These are phyloP conservation scores for Quercus phellos DNA, from an alignment of 331 rosid genomes.

Conservation along the genomic window DNA sequence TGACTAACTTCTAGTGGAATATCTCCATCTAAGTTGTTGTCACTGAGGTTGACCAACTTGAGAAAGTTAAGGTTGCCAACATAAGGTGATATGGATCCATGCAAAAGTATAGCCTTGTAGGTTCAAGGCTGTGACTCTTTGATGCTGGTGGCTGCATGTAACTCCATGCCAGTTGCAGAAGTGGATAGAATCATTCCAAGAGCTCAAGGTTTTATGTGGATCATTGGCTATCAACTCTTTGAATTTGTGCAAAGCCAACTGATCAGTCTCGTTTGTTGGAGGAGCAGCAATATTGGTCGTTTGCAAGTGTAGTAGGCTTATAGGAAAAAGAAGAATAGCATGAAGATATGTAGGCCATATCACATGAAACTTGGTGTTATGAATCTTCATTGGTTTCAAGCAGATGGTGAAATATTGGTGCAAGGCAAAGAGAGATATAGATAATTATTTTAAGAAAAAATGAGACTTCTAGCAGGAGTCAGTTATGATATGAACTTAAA, in stretches of 20 bases:
- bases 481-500: too few relatives aligned
- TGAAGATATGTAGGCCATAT: too few relatives aligned
- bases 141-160: background rate
- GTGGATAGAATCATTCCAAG: too few relatives aligned
- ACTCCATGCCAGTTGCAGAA: background rate
- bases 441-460: too few relatives aligned
- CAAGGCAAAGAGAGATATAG: too few relatives aligned
- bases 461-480: too few relatives aligned
- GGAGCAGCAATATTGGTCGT: background rate
- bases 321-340: too few relatives aligned
- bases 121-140: background rate
- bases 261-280: conserved; percentile 3
- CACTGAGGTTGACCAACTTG: background rate
- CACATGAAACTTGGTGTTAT: too few relatives aligned
- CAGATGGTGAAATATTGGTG: too few relatives aligned
- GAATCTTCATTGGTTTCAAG: too few relatives aligned
- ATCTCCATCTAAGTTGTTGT: background rate
- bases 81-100: background rate
- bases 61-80: conserved; percentile 1
- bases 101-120: background rate
- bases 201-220: too few relatives aligned
- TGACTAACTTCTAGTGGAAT: conserved; percentile 5
- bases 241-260: background rate
- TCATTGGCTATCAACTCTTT: too few relatives aligned
- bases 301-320: background rate